phyloP scores from a whole-genome alignment of 2,329 filamentous ascomycete genomes.

The Ophiocordyceps australis region DNA sequence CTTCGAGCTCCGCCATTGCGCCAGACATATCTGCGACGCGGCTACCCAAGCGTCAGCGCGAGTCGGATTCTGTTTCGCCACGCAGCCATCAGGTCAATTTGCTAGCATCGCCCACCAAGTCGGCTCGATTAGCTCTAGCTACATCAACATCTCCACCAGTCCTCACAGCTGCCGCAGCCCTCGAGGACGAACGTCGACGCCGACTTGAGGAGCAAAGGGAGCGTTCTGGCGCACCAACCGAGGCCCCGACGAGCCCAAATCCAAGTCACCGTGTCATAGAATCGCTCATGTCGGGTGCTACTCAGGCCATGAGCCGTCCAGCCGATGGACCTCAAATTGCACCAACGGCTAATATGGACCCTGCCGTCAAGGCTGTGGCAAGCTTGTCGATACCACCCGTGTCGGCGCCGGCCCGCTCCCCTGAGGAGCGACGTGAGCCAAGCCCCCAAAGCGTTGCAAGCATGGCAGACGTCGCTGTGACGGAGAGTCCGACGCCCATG shows the following conservation, averaged over 20 bases:
- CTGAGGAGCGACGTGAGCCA: slow-evolving; percentile 20
- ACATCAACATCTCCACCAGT: slow-evolving; percentile 22
- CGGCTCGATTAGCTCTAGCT: slow-evolving; percentile 28
- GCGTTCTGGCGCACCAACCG: slow-evolving; percentile 18
- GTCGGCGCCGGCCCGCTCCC: slow-evolving; percentile 13
- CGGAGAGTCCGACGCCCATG: slow-evolving; percentile 33
- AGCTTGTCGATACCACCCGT: slow-evolving; percentile 13
- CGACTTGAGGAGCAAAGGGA: slow-evolving; percentile 18
- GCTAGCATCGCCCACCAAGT: slow-evolving; percentile 31
- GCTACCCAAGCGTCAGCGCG: slow-evolving; percentile 25
- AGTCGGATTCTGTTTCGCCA: slow-evolving; percentile 23
- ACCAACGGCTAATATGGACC: slow-evolving; percentile 24
- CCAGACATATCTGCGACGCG: slow-evolving; percentile 21
- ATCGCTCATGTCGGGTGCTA: slow-evolving; percentile 33
- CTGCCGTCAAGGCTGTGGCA: slow-evolving; percentile 17
- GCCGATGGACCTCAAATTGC: slow-evolving; percentile 28
- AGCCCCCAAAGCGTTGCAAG: slow-evolving; percentile 25
- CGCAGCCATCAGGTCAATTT: slow-evolving; percentile 10
- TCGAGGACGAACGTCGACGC: slow-evolving; percentile 32
- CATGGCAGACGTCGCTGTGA: slow-evolving; percentile 22
- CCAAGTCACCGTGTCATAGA: slow-evolving; percentile 32
- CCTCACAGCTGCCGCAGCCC: slow-evolving; percentile 32
- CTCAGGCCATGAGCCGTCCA: slow-evolving; percentile 35
- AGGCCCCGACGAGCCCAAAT: slow-evolving; percentile 29
- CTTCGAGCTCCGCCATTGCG: slow-evolving; percentile 13